A percentile compares a stretch with the other conserved stretches of the same genome.
Conservation (phyloP, 768 basidiomycete genomes). For the Erythrobasidium yunnanense region DNA sequence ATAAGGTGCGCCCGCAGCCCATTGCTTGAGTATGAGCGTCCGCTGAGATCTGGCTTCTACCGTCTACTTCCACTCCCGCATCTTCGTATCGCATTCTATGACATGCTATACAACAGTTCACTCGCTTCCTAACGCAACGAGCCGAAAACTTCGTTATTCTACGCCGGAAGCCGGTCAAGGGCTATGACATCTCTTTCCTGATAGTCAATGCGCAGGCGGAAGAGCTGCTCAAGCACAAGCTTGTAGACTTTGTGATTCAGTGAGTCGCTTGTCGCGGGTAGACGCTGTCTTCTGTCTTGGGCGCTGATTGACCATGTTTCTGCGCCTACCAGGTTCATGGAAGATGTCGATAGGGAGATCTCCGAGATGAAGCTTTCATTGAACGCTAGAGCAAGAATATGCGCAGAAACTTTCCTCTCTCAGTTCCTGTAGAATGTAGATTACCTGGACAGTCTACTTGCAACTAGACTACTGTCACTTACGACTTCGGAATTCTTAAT, state of each 20-base stretch:
- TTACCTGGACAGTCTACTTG: neutral
- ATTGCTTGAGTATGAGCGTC: too few relatives aligned
- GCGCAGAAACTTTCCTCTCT: constrained; percentile 55
- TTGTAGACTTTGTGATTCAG: constrained; percentile 99
- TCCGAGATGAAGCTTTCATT: constrained; percentile 97
- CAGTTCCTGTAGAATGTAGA: constrained; percentile 17
- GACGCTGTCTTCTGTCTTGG: neutral
- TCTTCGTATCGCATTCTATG: neutral
- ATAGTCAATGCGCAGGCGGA: constrained; percentile 95
- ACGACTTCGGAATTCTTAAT: too few relatives aligned
- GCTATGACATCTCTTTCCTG: constrained; percentile 95
- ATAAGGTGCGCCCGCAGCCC: constrained; percentile 57
- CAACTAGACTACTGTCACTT: neutral
- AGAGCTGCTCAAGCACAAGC: constrained; percentile 98
- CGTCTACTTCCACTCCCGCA: neutral
- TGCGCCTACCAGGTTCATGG: constrained; percentile 30
- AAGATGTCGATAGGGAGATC: constrained; percentile 94
- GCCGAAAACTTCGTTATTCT: constrained; percentile 96
- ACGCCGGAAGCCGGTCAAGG: constrained; percentile 89
- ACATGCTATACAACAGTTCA: constrained; percentile 49
- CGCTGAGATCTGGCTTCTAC: neutral
- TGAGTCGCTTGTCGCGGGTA: constrained; percentile 40
- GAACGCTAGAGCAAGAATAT: constrained; percentile 89
- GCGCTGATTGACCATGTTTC: constrained; percentile 5
- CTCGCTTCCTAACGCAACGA: constrained; percentile 96